Evolutionary conservation across 2,329 filamentous ascomycete species (phyloP), one percentile per base, ranked within the genome.

Genomic region (Myriosclerotinia duriaeana): DNA sequence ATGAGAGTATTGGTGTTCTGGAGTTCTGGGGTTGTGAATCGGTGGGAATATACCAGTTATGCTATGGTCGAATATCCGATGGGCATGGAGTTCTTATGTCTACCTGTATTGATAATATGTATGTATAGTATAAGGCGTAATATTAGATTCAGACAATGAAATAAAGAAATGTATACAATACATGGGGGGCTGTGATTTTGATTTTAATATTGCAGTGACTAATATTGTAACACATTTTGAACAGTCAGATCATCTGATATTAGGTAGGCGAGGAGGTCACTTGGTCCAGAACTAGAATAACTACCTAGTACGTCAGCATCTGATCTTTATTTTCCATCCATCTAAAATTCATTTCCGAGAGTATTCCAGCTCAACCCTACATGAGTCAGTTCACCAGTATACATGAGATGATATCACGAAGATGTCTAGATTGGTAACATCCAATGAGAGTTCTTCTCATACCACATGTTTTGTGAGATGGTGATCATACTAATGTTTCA

Each of bases 201-300:
- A 44, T 5, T 44, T 44, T 17, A 44, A 44, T 44, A 20, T 17
- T 2, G 8, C 15, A 36, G 54, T 20, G 22, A 58, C 12, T 34
- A 34, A 34, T 6, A 6, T 1, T 30, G 15, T 30, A 11, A 44
- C 17, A 58, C 11, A 44, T 30, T 11, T 15, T 20, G 38, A 58
- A 58, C 9, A 58, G 14, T 17, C 14, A 44, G 17, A 38, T 58
- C 54, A 58, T 58, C 54, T 44, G 40, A 34, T 58, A 20, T 34
- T 34, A 34, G 30, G 30, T 34, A 34, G 30, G 30, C 30, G 30
- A 34, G 30, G 30, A 5, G 30, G 30, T 34, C 30, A 34, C 30
- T 34, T 34, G 30, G 30, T 4, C 30, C 6, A 34, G 30, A 34
- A 34, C 30, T 34, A 34, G 30, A 5, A 34, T 6, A 34, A 5